phyloP scores from a whole-genome alignment of 495 filamentous ascomycete genomes.

The Bombardia bombarda region DNA sequence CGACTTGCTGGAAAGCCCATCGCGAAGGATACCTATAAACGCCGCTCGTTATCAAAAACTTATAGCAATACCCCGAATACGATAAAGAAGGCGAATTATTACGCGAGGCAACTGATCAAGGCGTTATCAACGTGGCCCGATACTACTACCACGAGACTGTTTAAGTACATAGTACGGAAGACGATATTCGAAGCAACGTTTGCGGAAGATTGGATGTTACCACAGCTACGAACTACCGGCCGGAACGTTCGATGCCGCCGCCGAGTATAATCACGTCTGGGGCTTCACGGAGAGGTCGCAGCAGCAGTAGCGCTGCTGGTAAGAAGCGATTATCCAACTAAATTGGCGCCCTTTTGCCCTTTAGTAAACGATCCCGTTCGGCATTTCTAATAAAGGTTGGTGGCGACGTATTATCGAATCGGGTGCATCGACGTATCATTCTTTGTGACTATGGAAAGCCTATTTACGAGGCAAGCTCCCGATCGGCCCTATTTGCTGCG shows the following conservation, averaged over 20 bases:
- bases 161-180: slow-evolving; percentile 16
- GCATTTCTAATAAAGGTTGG: neutral
- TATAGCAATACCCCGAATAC: neutral
- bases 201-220: slow-evolving; percentile 26
- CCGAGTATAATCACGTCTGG: neutral
- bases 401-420: neutral
- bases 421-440: neutral
- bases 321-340: slow-evolving; percentile 4
- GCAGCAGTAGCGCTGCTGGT: slow-evolving; percentile 14
- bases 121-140: slow-evolving; percentile 29
- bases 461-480: neutral
- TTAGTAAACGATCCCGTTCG: neutral
- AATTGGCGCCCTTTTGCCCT: slow-evolving; percentile 9
- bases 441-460: neutral
- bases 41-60: neutral
- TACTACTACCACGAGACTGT: slow-evolving; percentile 39
- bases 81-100: slow-evolving; percentile 6
- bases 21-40: slow-evolving; percentile 18
- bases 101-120: slow-evolving; percentile 24
- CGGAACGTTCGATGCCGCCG: slow-evolving; percentile 12
- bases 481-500: slow-evolving; percentile 24
- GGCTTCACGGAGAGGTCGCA: slow-evolving; percentile 13
- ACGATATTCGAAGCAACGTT: slow-evolving; percentile 27
- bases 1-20: slow-evolving; percentile 36
- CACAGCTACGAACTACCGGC: slow-evolving; percentile 23